Base-by-base conservation (phyloP, 2,329 filamentous ascomycete genomes). In the Xylariaceae sp. region DNA sequence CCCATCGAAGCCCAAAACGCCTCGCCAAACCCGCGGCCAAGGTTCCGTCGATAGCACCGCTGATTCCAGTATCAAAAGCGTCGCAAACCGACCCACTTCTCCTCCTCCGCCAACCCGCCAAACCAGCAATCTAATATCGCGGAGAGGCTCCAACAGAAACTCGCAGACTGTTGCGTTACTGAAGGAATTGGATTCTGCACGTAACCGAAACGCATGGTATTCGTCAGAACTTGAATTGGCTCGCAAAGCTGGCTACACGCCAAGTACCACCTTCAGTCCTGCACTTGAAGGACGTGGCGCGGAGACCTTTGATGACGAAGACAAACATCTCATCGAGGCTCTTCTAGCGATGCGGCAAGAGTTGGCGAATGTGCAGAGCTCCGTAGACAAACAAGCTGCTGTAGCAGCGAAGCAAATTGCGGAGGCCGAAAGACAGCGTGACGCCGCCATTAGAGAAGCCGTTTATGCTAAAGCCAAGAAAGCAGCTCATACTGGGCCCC, bases 151-250 rank as follows among this genome's bases (percentile, higher is more conserved):
- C 60, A 76, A 82, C 64, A 73, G 82, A 72, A 82, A 86, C 69
- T 80, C 84, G 6, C 85, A 88, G 65, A 88, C 88, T 1, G 88
- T 90, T 63, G 86, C 89, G 0, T 74, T 97, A 10, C 80, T 90
- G 11, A 93, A 94, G 71, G 94, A 99, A 71, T 80, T 99, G 1
- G 93, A 99, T 71, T 81, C 86, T 7, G 83, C 88, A 2, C 90
- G 90, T 68, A 94, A 88, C 69, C 85, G 89, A 55, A 97, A 96
- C 74, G 93, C 93, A 0, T 99, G 94, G 94, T 97, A 96, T 73
- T 91, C 92, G 6, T 97, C 93, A 0, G 94, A 99, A 74, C 80
- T 99, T 51, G 91, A 96, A 59, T 79, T 99, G 64, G 95, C 94
- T 5, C 86, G 89, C 53, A 96, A 96, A 74, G 85, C 90, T 47